phyloP scores from a whole-genome alignment of 2,329 filamentous ascomycete genomes.

The Botryotinia narcissicola region DNA sequence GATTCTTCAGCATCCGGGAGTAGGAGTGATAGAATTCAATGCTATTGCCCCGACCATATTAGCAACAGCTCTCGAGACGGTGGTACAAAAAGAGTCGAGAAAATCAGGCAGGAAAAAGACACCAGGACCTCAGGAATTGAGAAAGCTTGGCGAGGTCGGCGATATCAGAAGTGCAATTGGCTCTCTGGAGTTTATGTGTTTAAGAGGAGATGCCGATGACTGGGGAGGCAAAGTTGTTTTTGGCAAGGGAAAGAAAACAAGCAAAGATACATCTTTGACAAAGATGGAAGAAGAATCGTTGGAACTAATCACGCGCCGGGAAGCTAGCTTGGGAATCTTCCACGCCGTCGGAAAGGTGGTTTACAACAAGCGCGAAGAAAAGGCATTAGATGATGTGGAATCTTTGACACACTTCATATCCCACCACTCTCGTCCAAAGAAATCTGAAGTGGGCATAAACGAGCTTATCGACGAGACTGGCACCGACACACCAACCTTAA shows the following conservation, averaged over 20 bases:
- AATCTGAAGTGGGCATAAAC: slow-evolving; percentile 67
- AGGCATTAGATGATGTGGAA: slow-evolving; percentile 47
- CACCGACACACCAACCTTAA: slow-evolving; percentile 86
- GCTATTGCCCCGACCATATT: slow-evolving; percentile 83
- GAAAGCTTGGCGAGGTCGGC: slow-evolving; percentile 77
- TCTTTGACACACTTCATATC: slow-evolving; percentile 58
- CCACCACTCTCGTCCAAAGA: slow-evolving; percentile 56
- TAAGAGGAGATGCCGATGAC: slow-evolving; percentile 73
- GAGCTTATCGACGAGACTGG: slow-evolving; percentile 88
- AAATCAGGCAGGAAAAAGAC: slow-evolving; percentile 72
- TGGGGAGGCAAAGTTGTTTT: slow-evolving; percentile 75
- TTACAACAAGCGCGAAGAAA: slow-evolving; percentile 84
- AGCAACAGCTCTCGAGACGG: slow-evolving; percentile 75
- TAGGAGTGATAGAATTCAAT: slow-evolving; percentile 87
- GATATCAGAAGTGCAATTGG: slow-evolving; percentile 93
- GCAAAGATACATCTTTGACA: slow-evolving; percentile 52
- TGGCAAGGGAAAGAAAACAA: slow-evolving; percentile 44
- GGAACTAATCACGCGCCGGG: slow-evolving; percentile 78
- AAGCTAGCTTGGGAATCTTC: slow-evolving; percentile 89
- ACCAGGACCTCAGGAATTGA: slow-evolving; percentile 75
- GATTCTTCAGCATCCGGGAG: slow-evolving; percentile 76
- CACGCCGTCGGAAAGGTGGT: slow-evolving; percentile 95
- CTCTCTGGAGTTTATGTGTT: slow-evolving; percentile 85
- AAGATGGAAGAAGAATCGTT: slow-evolving; percentile 76
- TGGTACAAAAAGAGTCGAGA: slow-evolving; percentile 81